These are phyloP conservation scores for Fusarium sp. DNA, from an alignment of 2,329 filamentous ascomycete genomes.

Conservation along the genomic window DNA sequence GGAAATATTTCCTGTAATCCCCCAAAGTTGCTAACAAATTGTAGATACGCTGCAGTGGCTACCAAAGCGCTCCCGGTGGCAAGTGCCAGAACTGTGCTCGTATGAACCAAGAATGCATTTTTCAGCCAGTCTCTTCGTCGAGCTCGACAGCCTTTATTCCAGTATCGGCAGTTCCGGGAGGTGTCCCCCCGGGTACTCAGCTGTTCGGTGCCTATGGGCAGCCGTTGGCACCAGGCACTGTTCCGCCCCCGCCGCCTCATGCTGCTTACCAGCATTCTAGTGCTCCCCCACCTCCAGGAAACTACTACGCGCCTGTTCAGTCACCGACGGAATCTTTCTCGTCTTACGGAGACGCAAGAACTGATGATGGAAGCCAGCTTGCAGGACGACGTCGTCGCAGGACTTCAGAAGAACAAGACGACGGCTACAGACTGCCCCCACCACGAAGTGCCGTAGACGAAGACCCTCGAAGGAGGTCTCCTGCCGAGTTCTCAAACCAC, in stretches of 20 bases:
- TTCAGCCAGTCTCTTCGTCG: constrained; percentile 71
- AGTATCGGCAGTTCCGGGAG: constrained; percentile 71
- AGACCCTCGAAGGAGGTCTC: constrained; percentile 66
- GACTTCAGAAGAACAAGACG: constrained; percentile 58
- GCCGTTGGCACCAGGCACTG: constrained; percentile 60
- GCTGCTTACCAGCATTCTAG: constrained; percentile 45
- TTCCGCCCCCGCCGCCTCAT: constrained; percentile 47
- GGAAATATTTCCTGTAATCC: neutral
- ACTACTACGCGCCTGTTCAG: constrained; percentile 59
- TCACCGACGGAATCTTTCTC: constrained; percentile 63
- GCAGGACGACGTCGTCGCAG: constrained; percentile 55
- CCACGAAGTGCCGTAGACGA: constrained; percentile 62
- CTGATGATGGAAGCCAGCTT: constrained; percentile 52
- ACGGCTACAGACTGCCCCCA: constrained; percentile 62
- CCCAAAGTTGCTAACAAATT: constrained; percentile 25
- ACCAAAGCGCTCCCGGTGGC: constrained; percentile 70
- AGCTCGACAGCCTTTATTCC: constrained; percentile 72
- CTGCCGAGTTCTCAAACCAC: constrained; percentile 63
- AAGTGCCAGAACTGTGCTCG: constrained; percentile 74
- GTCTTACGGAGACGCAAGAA: constrained; percentile 55
- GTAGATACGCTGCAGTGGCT: constrained; percentile 74
- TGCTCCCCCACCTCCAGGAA: constrained; percentile 56
- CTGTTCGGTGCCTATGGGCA: constrained; percentile 72
- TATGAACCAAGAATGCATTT: constrained; percentile 74
- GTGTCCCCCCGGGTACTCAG: constrained; percentile 69